These are phyloP conservation scores for Lactarius hatsudake DNA, from an alignment of 768 basidiomycete genomes.

Conservation along the genomic window DNA sequence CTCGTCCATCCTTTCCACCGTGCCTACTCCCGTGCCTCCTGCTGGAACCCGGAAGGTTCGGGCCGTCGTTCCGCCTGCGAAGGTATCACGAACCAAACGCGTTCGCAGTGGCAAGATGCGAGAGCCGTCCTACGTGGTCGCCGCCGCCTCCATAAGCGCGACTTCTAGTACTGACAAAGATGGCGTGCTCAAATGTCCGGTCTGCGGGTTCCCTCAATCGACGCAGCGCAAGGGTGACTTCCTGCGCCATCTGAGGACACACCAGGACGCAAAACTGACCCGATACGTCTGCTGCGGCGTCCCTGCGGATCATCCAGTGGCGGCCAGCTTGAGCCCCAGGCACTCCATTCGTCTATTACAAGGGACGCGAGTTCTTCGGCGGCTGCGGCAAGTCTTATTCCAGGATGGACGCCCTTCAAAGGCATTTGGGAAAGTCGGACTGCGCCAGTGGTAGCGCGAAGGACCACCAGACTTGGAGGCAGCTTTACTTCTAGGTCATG, in stretches of 20 bases:
- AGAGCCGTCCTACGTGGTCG: background rate
- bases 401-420: slow-evolving; percentile 19
- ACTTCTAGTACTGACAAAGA: background rate
- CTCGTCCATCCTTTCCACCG: background rate
- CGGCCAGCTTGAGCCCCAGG: background rate
- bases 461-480: slow-evolving; percentile 16
- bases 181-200: background rate
- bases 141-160: too few relatives aligned
- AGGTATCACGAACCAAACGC: background rate
- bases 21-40: background rate
- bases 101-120: background rate
- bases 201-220: slow-evolving; percentile 8
- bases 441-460: slow-evolving; percentile 7
- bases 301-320: background rate
- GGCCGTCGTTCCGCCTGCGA: background rate
- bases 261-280: background rate
- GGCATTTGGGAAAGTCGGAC: slow-evolving; percentile 12
- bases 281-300: slow-evolving; percentile 20
- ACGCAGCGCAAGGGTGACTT: slow-evolving; percentile 17
- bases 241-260: slow-evolving; percentile 11
- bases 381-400: slow-evolving; percentile 20
- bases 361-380: background rate
- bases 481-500: slow-evolving; percentile 5
- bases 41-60: slow-evolving; percentile 2
- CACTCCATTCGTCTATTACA: slow-evolving; percentile 1